Evolutionary conservation across 2,329 filamentous ascomycete species (phyloP).

Genomic region (Penicillium crustosum): DNA sequence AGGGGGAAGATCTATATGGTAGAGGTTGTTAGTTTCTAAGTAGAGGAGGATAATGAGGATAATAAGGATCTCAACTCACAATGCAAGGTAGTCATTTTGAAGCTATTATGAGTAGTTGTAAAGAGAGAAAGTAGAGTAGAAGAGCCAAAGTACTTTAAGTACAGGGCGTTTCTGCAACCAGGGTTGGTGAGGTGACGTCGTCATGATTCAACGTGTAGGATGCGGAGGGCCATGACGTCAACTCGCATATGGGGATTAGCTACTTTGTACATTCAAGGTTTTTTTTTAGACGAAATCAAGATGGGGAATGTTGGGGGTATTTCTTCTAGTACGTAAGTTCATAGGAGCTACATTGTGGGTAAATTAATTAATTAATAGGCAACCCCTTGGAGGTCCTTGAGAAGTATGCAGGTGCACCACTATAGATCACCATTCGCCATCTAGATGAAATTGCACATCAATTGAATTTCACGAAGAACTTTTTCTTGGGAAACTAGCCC

Average conservation of each 20-base stretch:
- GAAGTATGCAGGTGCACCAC: not conserved
- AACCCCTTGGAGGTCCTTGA: not conserved
- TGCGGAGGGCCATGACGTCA: conserved; percentile 13
- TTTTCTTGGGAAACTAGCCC: not conserved
- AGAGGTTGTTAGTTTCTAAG: not conserved
- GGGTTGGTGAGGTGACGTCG: conserved; percentile 8
- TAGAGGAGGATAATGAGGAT: no score
- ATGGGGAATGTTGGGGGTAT: not conserved
- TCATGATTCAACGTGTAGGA: conserved; percentile 8
- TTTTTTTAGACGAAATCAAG: not conserved
- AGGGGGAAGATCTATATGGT: conserved; percentile 62
- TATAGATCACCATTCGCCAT: not conserved
- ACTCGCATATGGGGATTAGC: not conserved
- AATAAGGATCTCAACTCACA: not conserved
- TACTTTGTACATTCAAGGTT: not conserved
- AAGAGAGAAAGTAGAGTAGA: not conserved
- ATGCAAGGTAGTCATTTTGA: conserved; percentile 11
- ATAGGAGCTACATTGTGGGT: not conserved
- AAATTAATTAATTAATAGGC: not conserved
- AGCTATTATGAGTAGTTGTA: not conserved
- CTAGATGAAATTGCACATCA: no score
- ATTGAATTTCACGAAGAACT: not conserved
- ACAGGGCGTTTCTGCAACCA: conserved; percentile 7
- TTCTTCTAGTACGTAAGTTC: not conserved
- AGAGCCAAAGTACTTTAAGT: not conserved